phyloP scores from a whole-genome alignment of 352 stramenopile genomes.

The Pythium pyrilobum region DNA sequence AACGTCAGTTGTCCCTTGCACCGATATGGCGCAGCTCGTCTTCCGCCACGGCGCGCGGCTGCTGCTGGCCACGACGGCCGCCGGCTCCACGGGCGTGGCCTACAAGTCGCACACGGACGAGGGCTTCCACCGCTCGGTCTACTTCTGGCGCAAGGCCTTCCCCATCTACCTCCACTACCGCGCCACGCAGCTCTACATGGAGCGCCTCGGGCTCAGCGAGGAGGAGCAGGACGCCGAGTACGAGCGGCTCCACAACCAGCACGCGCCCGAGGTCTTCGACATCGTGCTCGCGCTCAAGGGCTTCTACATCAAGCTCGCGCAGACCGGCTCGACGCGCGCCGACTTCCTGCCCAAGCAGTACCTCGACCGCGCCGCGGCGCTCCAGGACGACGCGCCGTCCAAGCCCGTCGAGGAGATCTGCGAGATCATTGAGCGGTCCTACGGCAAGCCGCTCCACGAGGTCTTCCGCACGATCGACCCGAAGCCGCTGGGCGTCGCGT shows the following conservation, averaged over 20 bases:
- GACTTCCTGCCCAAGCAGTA: conserved; percentile 83
- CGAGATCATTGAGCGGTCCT: conserved; percentile 70
- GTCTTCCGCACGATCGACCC: conserved; percentile 62
- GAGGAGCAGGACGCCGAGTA: conserved; percentile 64
- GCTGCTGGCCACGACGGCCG: conserved; percentile 47
- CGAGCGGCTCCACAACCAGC: conserved; percentile 67
- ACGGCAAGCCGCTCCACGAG: conserved; percentile 44
- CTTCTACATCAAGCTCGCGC: conserved; percentile 86
- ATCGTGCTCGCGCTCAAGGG: conserved; percentile 83
- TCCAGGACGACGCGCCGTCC: conserved; percentile 76
- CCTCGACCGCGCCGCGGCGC: conserved; percentile 55
- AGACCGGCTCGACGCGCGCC: conserved; percentile 72
- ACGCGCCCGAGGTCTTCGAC: conserved; percentile 72
- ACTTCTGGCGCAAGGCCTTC: conserved; percentile 87
- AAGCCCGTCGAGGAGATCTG: conserved; percentile 71
- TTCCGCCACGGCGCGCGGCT: conserved; percentile 53
- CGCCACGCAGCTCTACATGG: conserved; percentile 68
- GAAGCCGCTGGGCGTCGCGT: conserved; percentile 71
- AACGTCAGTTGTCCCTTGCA: conserved; percentile 9
- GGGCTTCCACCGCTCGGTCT: conserved; percentile 71
- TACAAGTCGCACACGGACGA: conserved; percentile 68
- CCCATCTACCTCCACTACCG: conserved; percentile 86
- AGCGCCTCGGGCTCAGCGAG: conserved; percentile 35
- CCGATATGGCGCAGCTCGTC: conserved; percentile 30
- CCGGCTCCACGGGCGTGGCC: conserved; percentile 37